phyloP scores from a whole-genome alignment of 805 yeast species.

The Starmerella geochares region DNA sequence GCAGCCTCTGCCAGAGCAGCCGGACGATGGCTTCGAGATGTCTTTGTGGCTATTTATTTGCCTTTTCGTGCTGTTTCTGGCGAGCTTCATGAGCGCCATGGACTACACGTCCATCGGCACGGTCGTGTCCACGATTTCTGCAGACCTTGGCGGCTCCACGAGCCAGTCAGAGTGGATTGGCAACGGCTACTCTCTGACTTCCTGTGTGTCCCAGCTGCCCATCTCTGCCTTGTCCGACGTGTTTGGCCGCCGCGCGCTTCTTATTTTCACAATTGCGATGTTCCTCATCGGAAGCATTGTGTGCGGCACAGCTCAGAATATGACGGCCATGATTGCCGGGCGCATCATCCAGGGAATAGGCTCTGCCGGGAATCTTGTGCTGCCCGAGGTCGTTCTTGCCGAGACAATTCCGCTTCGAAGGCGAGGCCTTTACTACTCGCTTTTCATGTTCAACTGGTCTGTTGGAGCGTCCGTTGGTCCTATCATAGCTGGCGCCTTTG shows the following conservation, averaged over 20 bases:
- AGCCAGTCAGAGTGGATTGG: conserved; percentile 29
- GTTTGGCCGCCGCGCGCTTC: conserved; percentile 39
- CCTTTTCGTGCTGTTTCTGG: conserved; percentile 7
- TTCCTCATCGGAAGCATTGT: conserved; percentile 57
- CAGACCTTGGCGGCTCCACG: conserved; percentile 24
- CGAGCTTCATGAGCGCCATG: conserved; percentile 15
- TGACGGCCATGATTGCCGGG: conserved; percentile 59
- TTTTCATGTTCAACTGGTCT: conserved; percentile 29
- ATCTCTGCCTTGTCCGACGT: conserved; percentile 25
- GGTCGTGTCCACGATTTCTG: conserved; percentile 19
- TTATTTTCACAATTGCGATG: conserved; percentile 41
- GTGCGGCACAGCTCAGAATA: conserved; percentile 43
- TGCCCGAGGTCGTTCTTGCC: conserved; percentile 47
- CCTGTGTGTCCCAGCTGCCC: conserved; percentile 23
- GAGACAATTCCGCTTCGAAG: conserved; percentile 42
- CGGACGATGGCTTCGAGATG: conserved; percentile 12
- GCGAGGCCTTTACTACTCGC: conserved; percentile 29
- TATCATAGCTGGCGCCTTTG: conserved; percentile 54
- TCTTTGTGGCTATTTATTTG: conserved; percentile 4
- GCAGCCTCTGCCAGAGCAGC: background rate
- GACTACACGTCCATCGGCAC: conserved; percentile 25
- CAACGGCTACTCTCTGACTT: conserved; percentile 26
- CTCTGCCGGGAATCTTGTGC: conserved; percentile 55
- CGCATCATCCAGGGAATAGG: conserved; percentile 63
- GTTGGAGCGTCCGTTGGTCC: conserved; percentile 41